Evolutionary conservation across 495 filamentous ascomycete species (phyloP), one percentile per base, ranked within the genome.

Genomic region (Neurospora sp.): DNA sequence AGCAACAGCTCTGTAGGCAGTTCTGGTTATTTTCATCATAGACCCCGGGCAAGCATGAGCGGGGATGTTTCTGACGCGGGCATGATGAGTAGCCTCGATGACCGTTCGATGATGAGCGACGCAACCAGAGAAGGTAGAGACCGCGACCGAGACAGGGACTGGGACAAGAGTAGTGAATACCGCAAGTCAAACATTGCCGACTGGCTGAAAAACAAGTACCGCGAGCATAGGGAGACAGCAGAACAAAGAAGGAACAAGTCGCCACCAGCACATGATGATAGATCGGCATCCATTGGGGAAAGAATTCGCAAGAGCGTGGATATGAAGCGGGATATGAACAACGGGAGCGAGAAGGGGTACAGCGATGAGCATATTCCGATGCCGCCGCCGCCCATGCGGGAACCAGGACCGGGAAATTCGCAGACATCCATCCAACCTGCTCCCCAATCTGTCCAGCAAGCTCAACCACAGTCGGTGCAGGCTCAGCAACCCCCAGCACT

Each of bases 121-220:
- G 54, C 11, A 62, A 62, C 54, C 54, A 62, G 54, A 19, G 54
- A 62, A 62, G 54, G 54, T 13, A 62, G 54, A 34, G 54, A 62
- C 28, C 54, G 13, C 15, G 54, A 62, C 54, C 34, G 81, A 84
- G 73, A 74, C 76, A 62, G 54, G 70, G 73, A 84, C 78, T 77
- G 84, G 82, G 77, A 86, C 84, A 81, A 88, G 80, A 79, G 83
- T 80, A 76, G 86, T 84, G 81, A 88, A 77, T 84, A 86, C 40
- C 86, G 86, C 74, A 92, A 89, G 74, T 62, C 54, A 19, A 91
- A 92, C n/a, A 86, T 93, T 6, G 86, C 96, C 69, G 90, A 89
- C 19, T 97, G 94, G 88, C 88, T 97, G 75, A 92, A 92, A 78
- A 91, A 89, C 74, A 97, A 96, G 82, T 89, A 96, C 48, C 88